Base-by-base conservation (phyloP, 192 early-diverging fungal species). In the Coemansia aciculifera region DNA sequence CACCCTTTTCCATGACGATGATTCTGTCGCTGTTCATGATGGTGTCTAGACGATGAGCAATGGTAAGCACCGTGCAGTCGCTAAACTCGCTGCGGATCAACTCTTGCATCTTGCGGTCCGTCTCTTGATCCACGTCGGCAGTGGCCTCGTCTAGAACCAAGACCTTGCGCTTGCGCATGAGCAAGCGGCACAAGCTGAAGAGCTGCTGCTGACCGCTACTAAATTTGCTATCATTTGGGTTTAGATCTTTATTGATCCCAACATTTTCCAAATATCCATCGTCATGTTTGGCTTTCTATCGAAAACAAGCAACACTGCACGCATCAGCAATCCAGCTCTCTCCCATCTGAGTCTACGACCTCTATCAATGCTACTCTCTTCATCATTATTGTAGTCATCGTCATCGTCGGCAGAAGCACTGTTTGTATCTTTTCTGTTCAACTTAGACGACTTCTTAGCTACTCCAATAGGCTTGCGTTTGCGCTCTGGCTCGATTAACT, bases 21-120 rank as follows among this genome's bases (percentile, higher is more conserved):
- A 89, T 75, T 5, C 85, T 69, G 54, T 89, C 87, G 66, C 92
- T 90, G 31, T 79, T 63, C 31, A 85, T 68, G 0, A 87, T 79
- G 3, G 89, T 90, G 51, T 90, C 89, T 2, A 90, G 68, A 31
- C 92, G 86, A 74, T 94, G 89, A 0, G 89, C 89, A 59, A 90
- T 90, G 36, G 87, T 87, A 5, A 90, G 63, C 9, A 90, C 77
- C 0, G 72, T 74, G 13, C 62, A 68, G 21, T 73, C 59, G 4
- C 34, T 65, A 72, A 90, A 89, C 56, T 87, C 72, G 19, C 68
- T 71, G 1, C 77, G 77, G 27, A 90, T 81, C 15, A 74, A 3
- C 4, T 46, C 27, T 32, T 74, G 72, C 2, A 74, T 59, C 19
- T 29, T 21, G 23, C 38, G 13, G 38, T 74, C 72, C 0, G 66